A percentile compares a stretch with the other conserved stretches of the same genome.
Conservation (phyloP, 345 rosid genomes). For the Syzygium aromaticum region DNA sequence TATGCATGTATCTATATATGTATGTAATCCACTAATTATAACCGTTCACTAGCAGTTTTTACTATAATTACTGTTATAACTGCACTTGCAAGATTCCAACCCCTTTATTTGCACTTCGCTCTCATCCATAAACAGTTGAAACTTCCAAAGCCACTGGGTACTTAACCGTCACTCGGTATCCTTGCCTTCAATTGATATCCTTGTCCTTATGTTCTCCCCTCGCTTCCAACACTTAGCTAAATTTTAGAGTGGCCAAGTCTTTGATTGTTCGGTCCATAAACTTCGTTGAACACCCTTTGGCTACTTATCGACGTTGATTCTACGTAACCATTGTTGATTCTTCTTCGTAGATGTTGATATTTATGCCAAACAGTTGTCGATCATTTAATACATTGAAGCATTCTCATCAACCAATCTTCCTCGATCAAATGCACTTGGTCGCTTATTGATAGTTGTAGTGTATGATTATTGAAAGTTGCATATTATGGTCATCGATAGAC, state of each 20-base stretch:
- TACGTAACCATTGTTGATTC: not conserved
- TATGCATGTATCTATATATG: too few relatives aligned
- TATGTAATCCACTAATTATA: not conserved
- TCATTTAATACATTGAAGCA: not conserved
- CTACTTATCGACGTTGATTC: not conserved
- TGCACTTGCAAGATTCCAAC: not conserved
- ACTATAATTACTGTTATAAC: not conserved
- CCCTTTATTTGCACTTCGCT: not conserved
- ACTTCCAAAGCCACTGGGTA: not conserved
- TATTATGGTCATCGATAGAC: not conserved
- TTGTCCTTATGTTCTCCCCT: not conserved
- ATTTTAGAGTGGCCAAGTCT: not conserved
- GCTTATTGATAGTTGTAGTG: not conserved
- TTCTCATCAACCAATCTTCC: not conserved
- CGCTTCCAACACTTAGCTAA: not conserved
- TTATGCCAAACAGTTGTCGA: not conserved
- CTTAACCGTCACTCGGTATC: not conserved
- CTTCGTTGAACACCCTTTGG: not conserved
- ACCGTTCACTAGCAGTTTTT: not conserved
- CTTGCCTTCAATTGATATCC: not conserved
- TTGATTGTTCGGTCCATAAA: not conserved
- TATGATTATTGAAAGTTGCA: not conserved
- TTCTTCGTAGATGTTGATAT: not conserved
- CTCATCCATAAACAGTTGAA: not conserved
- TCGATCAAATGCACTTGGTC: accelerated